Percentiles rank a stretch among this genome's conserved stretches.
phyloP scores from a whole-genome alignment of 2,329 filamentous ascomycete genomes.

The Penicillium sp. region DNA sequence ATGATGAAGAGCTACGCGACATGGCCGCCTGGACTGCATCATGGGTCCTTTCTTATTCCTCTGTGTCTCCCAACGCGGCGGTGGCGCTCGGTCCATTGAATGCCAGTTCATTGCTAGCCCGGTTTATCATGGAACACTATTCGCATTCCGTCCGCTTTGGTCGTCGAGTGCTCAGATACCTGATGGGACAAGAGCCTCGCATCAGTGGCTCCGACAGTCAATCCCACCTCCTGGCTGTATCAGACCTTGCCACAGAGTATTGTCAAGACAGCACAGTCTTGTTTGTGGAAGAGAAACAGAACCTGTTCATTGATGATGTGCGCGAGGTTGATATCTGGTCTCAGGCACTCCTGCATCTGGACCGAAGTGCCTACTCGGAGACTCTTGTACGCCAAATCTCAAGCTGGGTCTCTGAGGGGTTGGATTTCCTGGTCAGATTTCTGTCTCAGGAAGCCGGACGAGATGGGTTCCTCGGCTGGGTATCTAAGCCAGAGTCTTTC shows the following conservation, averaged over 20 bases:
- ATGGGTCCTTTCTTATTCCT: constrained; percentile 32
- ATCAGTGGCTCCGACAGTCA: constrained; percentile 18
- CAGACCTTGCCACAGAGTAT: constrained; percentile 29
- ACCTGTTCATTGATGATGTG: constrained; percentile 82
- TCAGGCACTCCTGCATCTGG: constrained; percentile 41
- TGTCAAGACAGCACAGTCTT: constrained; percentile 47
- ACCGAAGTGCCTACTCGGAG: constrained; percentile 20
- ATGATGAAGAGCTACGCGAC: constrained; percentile 81
- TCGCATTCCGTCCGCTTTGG: constrained; percentile 29
- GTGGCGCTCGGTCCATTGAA: constrained; percentile 46
- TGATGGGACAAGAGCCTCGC: constrained; percentile 31
- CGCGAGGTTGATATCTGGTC: constrained; percentile 68
- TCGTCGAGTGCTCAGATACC: constrained; percentile 34
- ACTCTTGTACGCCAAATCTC: constrained; percentile 19
- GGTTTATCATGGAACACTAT: constrained; percentile 35
- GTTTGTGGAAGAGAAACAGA: constrained; percentile 87
- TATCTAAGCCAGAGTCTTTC: constrained; percentile 62
- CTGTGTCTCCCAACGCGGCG: constrained; percentile 23
- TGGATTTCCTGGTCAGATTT: constrained; percentile 26
- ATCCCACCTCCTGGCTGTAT: constrained; percentile 20
- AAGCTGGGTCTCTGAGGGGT: constrained; percentile 32
- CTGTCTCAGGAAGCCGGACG: constrained; percentile 30
- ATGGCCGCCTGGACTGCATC: constrained; percentile 47
- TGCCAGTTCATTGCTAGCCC: constrained; percentile 40
- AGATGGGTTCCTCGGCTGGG: constrained; percentile 69